These are phyloP conservation scores for Chlorella sorokiniana DNA, from an alignment of 139 green algal species.

Conservation along the genomic window DNA sequence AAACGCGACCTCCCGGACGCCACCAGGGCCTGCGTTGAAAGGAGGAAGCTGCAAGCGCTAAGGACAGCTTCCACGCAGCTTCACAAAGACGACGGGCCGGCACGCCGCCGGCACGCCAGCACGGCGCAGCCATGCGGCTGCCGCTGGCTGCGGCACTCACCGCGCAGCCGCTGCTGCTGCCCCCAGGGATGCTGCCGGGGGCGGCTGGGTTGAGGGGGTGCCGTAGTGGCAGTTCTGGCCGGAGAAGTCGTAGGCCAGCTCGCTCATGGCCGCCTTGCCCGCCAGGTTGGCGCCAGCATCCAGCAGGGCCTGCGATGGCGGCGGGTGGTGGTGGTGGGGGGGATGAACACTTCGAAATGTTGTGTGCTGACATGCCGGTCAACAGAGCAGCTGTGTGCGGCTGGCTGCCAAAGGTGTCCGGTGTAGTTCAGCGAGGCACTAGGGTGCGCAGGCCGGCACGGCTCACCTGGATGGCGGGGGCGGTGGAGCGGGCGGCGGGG, in stretches of 20 bases:
- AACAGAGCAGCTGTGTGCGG: neutral
- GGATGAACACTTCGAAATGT: neutral
- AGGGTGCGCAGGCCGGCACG: too few species aligned
- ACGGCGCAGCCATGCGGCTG: neutral
- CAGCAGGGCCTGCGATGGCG: conserved; percentile 70
- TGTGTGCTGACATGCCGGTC: neutral
- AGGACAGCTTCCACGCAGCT: too few species aligned
- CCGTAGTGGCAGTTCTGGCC: conserved; percentile 91
- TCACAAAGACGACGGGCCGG: neutral
- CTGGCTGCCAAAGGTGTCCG: too few species aligned
- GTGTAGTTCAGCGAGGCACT: neutral
- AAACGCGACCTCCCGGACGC: conserved; percentile 74
- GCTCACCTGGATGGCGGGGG: conserved; percentile 4
- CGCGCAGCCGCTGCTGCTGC: conserved; percentile 28
- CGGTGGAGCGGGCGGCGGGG: neutral
- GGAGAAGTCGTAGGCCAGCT: conserved; percentile 76
- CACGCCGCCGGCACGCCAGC: neutral
- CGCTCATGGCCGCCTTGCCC: conserved; percentile 91
- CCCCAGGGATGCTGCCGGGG: conserved; percentile 52
- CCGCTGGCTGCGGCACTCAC: neutral
- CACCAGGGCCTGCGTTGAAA: conserved; percentile 82
- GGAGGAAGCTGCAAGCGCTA: conserved; percentile 88
- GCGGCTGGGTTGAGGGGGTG: conserved; percentile 83
- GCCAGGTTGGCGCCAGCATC: conserved; percentile 63
- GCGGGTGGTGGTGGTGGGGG: neutral